Percentiles rank a stretch among this genome's conserved stretches.
phyloP scores from a whole-genome alignment of 2,329 filamentous ascomycete genomes.

The Trichoderma pleuroti region DNA sequence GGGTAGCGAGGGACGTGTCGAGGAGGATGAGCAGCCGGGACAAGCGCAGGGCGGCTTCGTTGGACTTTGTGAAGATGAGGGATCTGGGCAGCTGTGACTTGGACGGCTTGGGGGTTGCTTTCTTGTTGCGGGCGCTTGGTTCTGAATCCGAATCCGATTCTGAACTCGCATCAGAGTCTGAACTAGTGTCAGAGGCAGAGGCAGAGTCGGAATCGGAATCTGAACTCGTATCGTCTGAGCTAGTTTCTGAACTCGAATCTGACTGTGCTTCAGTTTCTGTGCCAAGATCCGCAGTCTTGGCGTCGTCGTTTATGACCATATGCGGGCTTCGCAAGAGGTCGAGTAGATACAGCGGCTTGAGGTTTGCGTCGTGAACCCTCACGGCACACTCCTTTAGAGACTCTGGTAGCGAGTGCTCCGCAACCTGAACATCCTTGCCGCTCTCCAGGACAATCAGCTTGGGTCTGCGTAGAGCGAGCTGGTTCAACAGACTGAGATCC shows the following conservation, averaged over 20 bases:
- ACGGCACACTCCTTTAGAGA: conserved; percentile 63
- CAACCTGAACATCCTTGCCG: conserved; percentile 40
- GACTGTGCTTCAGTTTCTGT: conserved; percentile 25
- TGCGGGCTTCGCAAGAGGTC: conserved; percentile 63
- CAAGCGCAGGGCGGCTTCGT: conserved; percentile 83
- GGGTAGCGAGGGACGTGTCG: conserved; percentile 51
- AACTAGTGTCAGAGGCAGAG: conserved; percentile 32
- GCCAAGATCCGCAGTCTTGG: background rate
- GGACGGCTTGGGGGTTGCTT: background rate
- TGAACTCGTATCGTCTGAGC: conserved; percentile 30
- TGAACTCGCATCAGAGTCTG: conserved; percentile 35
- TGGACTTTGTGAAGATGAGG: conserved; percentile 87
- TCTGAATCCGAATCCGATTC: conserved; percentile 34
- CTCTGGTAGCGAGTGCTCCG: conserved; percentile 56
- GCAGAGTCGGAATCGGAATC: conserved; percentile 29
- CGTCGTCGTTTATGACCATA: conserved; percentile 33
- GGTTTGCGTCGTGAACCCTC: conserved; percentile 63
- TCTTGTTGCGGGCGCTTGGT: background rate
- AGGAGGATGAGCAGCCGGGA: conserved; percentile 71
- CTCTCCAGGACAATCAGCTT: conserved; percentile 72
- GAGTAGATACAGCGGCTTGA: conserved; percentile 83
- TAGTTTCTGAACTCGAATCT: conserved; percentile 28
- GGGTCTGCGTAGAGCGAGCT: conserved; percentile 68
- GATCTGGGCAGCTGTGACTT: conserved; percentile 42
- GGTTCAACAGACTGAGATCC: conserved; percentile 75